phyloP scores from a whole-genome alignment of 352 stramenopile species.

The Paralagenidium karlingii region DNA sequence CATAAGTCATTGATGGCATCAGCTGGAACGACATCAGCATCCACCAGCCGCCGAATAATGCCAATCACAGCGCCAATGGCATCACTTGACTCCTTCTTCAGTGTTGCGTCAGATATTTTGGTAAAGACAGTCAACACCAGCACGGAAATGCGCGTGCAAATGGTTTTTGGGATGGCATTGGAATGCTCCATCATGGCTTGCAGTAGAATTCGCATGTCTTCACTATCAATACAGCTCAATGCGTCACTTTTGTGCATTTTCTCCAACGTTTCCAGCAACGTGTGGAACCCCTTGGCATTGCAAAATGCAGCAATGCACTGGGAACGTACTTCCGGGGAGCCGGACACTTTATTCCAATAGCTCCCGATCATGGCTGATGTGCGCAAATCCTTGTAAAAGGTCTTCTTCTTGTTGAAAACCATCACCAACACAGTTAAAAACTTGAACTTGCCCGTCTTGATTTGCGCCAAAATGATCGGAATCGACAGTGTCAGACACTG shows the following conservation, averaged over 20 bases:
- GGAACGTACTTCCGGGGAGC: conserved; percentile 63
- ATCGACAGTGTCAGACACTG: conserved; percentile 59
- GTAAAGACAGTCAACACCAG: conserved; percentile 78
- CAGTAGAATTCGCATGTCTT: conserved; percentile 68
- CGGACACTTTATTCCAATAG: conserved; percentile 82
- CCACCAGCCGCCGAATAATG: conserved; percentile 69
- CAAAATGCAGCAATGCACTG: conserved; percentile 79
- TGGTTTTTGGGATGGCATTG: conserved; percentile 38
- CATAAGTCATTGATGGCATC: conserved; percentile 59
- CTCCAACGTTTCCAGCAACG: conserved; percentile 63
- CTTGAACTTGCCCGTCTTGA: conserved; percentile 58
- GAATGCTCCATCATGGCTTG: conserved; percentile 72
- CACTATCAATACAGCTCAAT: conserved; percentile 30
- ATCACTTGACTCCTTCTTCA: conserved; percentile 82
- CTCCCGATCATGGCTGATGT: conserved; percentile 81
- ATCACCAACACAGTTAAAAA: conserved; percentile 60
- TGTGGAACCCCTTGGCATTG: conserved; percentile 63
- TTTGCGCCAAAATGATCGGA: conserved; percentile 50
- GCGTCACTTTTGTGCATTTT: conserved; percentile 1
- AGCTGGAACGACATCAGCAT: conserved; percentile 32
- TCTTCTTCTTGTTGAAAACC: conserved; percentile 85
- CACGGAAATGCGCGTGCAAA: conserved; percentile 53
- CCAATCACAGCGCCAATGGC: conserved; percentile 63
- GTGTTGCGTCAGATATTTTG: conserved; percentile 52
- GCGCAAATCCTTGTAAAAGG: conserved; percentile 81